Evolutionary conservation across 192 early-diverging fungal species (phyloP).

Genomic region (Backusella australiensis): DNA sequence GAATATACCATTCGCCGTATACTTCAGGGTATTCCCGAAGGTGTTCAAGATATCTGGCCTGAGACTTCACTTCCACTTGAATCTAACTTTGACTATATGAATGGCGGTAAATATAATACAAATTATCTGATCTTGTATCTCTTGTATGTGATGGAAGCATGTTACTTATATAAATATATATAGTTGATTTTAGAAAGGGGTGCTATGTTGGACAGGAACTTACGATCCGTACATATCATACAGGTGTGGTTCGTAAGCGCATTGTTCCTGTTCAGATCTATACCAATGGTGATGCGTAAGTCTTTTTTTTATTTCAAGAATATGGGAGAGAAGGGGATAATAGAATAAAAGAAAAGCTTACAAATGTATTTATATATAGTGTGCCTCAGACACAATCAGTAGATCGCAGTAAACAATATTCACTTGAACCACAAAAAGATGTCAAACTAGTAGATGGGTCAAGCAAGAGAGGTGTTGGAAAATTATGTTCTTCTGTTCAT

Average conservation of each 20-base stretch:
- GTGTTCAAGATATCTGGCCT: slow-evolving; percentile 72
- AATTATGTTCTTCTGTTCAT: slow-evolving; percentile 58
- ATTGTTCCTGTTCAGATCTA: slow-evolving; percentile 79
- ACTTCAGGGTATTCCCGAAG: slow-evolving; percentile 89
- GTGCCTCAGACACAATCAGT: slow-evolving; percentile 14
- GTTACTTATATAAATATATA: neutral
- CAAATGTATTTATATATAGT: neutral
- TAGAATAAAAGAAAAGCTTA: neutral
- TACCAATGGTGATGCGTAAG: slow-evolving; percentile 43
- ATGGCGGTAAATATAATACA: slow-evolving; percentile 59
- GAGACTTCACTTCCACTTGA: slow-evolving; percentile 82
- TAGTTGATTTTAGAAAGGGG: slow-evolving; percentile 95
- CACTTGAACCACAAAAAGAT: slow-evolving; percentile 31
- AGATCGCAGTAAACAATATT: neutral
- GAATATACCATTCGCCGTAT: slow-evolving; percentile 79
- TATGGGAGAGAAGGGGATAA: neutral
- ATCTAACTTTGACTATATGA: slow-evolving; percentile 89
- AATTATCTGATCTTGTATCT: neutral
- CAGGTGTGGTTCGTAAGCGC: slow-evolving; percentile 90
- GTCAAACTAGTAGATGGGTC: slow-evolving; percentile 30
- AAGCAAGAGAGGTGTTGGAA: slow-evolving; percentile 58
- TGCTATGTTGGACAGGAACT: slow-evolving; percentile 99
- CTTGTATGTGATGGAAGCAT: neutral
- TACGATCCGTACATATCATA: slow-evolving; percentile 95
- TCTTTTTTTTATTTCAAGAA: slow-evolving; percentile 3